These are phyloP conservation scores for Sporothrix curviconia DNA, from an alignment of 2,329 filamentous ascomycete species.

Conservation along the genomic window DNA sequence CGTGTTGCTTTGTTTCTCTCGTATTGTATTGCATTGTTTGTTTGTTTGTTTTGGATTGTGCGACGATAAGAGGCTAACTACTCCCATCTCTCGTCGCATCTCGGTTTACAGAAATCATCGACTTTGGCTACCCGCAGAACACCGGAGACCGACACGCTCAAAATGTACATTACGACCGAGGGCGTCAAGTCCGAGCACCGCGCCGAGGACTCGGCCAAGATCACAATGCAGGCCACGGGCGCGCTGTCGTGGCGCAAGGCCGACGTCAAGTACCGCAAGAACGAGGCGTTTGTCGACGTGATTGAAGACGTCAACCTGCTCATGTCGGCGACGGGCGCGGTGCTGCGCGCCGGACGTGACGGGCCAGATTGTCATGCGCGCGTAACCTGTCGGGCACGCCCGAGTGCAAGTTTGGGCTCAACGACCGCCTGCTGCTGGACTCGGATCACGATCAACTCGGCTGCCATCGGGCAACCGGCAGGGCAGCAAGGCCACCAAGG, in stretches of 20 bases:
- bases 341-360: conserved; percentile 93
- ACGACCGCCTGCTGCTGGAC: conserved; percentile 90
- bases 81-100: too few species aligned
- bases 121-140: conserved; percentile 98
- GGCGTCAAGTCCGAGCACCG: conserved; percentile 87
- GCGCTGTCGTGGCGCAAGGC: conserved; percentile 94
- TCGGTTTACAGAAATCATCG: conserved; percentile 73
- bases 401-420: conserved; percentile 97
- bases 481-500: conserved; percentile 85
- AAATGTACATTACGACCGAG: conserved; percentile 99
- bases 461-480: conserved; percentile 68
- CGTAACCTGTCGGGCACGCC: conserved; percentile 93
- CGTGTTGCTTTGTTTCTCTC: too few species aligned
- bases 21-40: too few species aligned
- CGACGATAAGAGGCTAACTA: not conserved
- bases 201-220: conserved; percentile 90
- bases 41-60: too few species aligned
- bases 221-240: conserved; percentile 98
- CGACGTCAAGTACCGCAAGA: conserved; percentile 98
- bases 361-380: conserved; percentile 97
- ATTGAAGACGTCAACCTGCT: conserved; percentile 98
- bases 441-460: conserved; percentile 58
- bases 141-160: conserved; percentile 97
- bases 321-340: conserved; percentile 95
- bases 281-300: conserved; percentile 98